These are phyloP conservation scores for Neonectria punicea DNA, from an alignment of 2,329 filamentous ascomycete genomes.

Conservation along the genomic window DNA sequence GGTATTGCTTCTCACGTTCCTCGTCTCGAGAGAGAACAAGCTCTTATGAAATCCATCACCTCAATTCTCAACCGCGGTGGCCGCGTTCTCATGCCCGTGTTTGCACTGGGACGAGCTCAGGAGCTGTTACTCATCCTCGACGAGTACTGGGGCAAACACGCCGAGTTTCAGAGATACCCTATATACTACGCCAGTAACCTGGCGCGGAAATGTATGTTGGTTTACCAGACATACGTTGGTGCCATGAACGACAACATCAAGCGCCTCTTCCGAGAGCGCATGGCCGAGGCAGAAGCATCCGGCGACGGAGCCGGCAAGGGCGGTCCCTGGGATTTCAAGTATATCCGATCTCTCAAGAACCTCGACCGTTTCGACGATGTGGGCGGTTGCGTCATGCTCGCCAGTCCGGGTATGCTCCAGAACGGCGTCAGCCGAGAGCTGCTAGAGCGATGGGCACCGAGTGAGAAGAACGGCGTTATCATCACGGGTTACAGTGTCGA, in stretches of 20 bases:
- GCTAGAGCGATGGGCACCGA: conserved; percentile 94
- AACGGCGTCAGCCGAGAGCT: conserved; percentile 94
- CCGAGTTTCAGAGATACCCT: conserved; percentile 87
- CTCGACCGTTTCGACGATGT: conserved; percentile 97
- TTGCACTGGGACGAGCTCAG: conserved; percentile 92
- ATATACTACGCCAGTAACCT: conserved; percentile 98
- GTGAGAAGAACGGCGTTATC: conserved; percentile 96
- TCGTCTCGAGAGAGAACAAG: conserved; percentile 88
- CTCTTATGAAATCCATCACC: conserved; percentile 95
- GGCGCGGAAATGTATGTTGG: conserved; percentile 96
- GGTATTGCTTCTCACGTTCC: conserved; percentile 95
- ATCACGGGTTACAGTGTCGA: conserved; percentile 99
- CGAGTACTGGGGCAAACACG: conserved; percentile 94
- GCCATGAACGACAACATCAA: conserved; percentile 99
- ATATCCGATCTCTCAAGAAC: conserved; percentile 89
- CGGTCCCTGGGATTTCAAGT: conserved; percentile 96
- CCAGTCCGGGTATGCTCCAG: conserved; percentile 97
- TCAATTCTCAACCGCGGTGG: conserved; percentile 90
- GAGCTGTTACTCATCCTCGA: conserved; percentile 94
- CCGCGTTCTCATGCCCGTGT: conserved; percentile 92
- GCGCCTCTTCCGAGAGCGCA: conserved; percentile 88
- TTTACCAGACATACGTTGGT: conserved; percentile 97
- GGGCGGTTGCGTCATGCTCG: conserved; percentile 95
- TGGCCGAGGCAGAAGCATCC: conserved; percentile 87
- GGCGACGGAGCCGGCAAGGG: conserved; percentile 80